phyloP scores from a whole-genome alignment of 257 asterid species.

The Linderniella brevidens region DNA sequence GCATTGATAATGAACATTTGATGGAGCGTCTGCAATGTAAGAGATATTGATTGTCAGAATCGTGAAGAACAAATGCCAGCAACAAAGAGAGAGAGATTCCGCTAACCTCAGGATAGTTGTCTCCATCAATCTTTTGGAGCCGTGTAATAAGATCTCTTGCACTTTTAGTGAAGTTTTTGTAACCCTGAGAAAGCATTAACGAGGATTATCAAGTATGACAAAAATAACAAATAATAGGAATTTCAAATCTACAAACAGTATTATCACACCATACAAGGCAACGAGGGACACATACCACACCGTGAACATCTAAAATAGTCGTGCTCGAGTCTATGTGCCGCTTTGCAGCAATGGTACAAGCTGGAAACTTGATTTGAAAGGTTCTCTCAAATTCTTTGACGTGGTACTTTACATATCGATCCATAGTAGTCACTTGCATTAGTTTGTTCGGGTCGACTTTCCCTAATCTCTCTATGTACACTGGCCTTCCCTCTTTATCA shows the following conservation, averaged over 20 bases:
- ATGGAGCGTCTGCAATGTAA: constrained; percentile 72
- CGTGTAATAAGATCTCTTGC: constrained; percentile 80
- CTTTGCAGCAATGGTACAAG: constrained; percentile 92
- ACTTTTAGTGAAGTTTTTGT: constrained; percentile 68
- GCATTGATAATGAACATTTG: constrained; percentile 97
- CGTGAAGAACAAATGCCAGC: constrained; percentile 7
- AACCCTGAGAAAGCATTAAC: constrained; percentile 35
- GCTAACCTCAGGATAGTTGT: constrained; percentile 84
- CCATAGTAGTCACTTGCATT: constrained; percentile 86
- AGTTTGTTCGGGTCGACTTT: constrained; percentile 75
- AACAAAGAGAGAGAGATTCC: background rate
- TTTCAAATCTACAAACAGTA: background rate
- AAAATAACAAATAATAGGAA: background rate
- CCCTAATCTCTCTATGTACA: constrained; percentile 85
- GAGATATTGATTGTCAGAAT: constrained; percentile 6
- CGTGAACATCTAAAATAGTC: constrained; percentile 94
- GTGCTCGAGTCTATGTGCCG: constrained; percentile 91
- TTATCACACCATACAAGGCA: background rate
- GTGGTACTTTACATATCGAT: constrained; percentile 71
- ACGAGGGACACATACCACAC: constrained; percentile 49
- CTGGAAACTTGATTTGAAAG: constrained; percentile 80
- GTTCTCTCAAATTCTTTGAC: constrained; percentile 75
- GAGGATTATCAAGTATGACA: background rate
- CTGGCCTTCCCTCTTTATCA: constrained; percentile 90
- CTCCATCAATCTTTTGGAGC: constrained; percentile 89